Evolutionary conservation across 257 asterid genomes (phyloP), one percentile per base, ranked within the genome.

Genomic region (Solanum lycopersicoides): DNA sequence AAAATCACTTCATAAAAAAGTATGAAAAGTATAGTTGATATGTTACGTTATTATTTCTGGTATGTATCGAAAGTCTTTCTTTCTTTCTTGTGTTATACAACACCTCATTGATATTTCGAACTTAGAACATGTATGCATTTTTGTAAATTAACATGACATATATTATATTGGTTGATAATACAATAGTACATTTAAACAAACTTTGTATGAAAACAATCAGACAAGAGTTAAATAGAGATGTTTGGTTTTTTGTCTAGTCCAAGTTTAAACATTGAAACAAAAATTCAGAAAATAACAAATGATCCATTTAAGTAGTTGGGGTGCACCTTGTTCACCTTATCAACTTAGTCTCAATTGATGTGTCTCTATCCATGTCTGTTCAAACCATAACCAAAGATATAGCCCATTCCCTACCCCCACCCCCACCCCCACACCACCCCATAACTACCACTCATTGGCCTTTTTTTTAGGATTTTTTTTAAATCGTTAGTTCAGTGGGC

Each of bases 341-440:
- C 87, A 79, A 68, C 86, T 68, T 79, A 42, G 69, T 66, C 72
- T 53, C 71, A 60, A 44, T 34, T 30, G 92, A 85, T 45, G 79
- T 86, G 91, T 89, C 92, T 72, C 88, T 60, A 53, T 89, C 92
- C 30, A n/a, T 86, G 92, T 90, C 89, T 86, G 89, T 82, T 86
- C 90, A 60, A 87, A 82, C 5, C 77, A 59, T 56, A 69, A 71
- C 86, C 83, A 37, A 74, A 66, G 30, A 79, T 8, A 6, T 44
- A 80, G 44, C 85, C 68, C 84, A 80, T 80, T 5, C 84, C 84
- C 65, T 34, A n/a, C n/a, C 83, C 39, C 66, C 20, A 12, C 59
- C 65, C 34, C 2, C 39, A 37, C 39, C 32, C 21, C 84, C 32
- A 45, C 84, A 59, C 65, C 30, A 79, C 84, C 65, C 16, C 84